phyloP scores from a whole-genome alignment of 148 eudicot species.

The Hydrangea macrophylla region DNA sequence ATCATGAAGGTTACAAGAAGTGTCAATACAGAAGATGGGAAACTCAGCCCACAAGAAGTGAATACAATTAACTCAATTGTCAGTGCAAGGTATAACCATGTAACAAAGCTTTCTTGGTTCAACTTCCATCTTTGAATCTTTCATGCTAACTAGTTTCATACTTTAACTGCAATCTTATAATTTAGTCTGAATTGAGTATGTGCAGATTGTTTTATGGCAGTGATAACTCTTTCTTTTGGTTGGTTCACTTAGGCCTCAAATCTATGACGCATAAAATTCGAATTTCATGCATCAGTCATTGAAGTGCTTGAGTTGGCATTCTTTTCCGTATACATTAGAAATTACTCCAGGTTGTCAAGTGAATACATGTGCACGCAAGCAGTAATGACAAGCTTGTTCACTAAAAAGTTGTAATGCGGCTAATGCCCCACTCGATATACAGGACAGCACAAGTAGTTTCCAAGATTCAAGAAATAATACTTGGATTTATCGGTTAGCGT shows the following conservation, averaged over 20 bases:
- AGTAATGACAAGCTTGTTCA: too few species aligned
- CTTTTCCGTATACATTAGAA: too few species aligned
- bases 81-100: constrained; percentile 31
- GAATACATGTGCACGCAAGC: too few species aligned
- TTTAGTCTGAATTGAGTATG: not conserved
- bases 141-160: not conserved
- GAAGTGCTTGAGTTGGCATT: not conserved
- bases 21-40: constrained; percentile 23
- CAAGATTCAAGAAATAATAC: too few species aligned
- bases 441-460: too few species aligned
- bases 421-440: too few species aligned
- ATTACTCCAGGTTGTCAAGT: too few species aligned
- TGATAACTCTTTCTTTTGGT: not conserved
- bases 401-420: too few species aligned
- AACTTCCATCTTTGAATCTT: not conserved
- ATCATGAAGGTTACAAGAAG: constrained; percentile 39
- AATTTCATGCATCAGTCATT: too few species aligned
- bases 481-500: too few species aligned
- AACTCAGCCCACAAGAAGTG: constrained; percentile 38
- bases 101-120: not conserved
- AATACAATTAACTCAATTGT: constrained; percentile 36
- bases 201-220: not conserved
- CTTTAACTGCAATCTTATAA: not conserved
- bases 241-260: constrained; percentile 3
- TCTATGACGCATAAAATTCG: not conserved